Evolutionary conservation across 129 eudicot species (phyloP).

Genomic region (Heracleum sosnowskyi): DNA sequence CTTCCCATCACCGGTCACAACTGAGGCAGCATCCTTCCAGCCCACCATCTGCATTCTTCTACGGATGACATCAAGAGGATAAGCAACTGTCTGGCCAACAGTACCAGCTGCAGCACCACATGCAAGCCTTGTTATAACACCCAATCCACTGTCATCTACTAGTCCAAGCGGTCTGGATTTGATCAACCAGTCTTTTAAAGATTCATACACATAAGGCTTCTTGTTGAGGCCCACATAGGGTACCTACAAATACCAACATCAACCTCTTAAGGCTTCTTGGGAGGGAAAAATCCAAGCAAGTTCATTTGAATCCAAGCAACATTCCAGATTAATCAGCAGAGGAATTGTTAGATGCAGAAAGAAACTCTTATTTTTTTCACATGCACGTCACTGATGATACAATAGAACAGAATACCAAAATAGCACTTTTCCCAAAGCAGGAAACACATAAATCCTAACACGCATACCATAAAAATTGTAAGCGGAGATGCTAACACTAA

Average conservation of each 20-base stretch:
- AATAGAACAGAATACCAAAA: neutral
- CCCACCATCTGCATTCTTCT: too few species aligned
- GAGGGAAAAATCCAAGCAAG: neutral
- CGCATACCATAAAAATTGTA: neutral
- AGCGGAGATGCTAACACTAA: too few species aligned
- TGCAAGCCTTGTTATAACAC: too few species aligned
- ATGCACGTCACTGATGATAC: neutral
- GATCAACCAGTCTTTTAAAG: too few species aligned
- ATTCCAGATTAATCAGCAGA: neutral
- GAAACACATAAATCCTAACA: neutral
- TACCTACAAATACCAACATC: slow-evolving; percentile 37
- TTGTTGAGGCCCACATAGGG: slow-evolving; percentile 98
- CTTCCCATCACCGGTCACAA: too few species aligned
- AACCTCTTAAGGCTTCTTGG: slow-evolving; percentile 19
- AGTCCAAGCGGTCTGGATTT: too few species aligned
- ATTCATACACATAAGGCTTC: slow-evolving; percentile 34
- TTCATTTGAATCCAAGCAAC: neutral
- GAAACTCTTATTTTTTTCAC: neutral
- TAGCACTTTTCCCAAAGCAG: neutral
- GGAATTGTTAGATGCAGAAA: neutral
- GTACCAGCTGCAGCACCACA: too few species aligned
- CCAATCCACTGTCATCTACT: too few species aligned
- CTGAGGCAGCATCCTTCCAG: too few species aligned
- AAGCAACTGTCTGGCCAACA: too few species aligned
- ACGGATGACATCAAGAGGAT: too few species aligned